Conservation (phyloP, 2,329 filamentous ascomycete species). For the Macrophomina pseudophaseolina region DNA sequence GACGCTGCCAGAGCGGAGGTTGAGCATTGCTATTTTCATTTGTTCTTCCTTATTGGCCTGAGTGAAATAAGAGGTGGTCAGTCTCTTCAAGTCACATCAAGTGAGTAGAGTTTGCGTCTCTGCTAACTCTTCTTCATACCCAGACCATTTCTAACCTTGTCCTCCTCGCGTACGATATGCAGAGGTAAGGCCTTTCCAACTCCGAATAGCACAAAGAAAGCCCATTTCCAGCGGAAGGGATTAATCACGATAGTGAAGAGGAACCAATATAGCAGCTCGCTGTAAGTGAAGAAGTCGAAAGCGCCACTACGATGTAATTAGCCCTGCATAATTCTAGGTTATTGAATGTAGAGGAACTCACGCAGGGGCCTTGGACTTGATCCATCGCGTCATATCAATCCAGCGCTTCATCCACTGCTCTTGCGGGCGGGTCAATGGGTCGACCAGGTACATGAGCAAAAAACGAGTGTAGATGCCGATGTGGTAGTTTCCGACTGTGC, state of each 20-base stretch:
- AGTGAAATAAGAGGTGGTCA: too few species aligned
- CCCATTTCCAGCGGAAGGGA: constrained; percentile 92
- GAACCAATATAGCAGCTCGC: constrained; percentile 86
- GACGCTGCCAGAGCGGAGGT: too few species aligned
- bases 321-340: background rate
- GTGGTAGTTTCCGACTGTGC: constrained; percentile 84
- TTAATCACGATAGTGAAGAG: constrained; percentile 78
- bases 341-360: background rate
- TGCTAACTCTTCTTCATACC: constrained; percentile 17
- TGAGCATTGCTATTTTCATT: too few species aligned
- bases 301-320: constrained; percentile 59
- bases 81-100: too few species aligned
- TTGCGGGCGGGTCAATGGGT: constrained; percentile 74
- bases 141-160: constrained; percentile 55
- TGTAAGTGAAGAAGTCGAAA: constrained; percentile 89
- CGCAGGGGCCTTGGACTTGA: constrained; percentile 71
- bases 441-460: constrained; percentile 82
- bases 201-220: constrained; percentile 79
- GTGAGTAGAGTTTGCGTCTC: background rate
- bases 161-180: constrained; percentile 70
- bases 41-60: too few species aligned
- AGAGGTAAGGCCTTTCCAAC: constrained; percentile 70
- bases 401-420: constrained; percentile 80
- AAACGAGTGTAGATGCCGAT: constrained; percentile 89
- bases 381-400: constrained; percentile 79